phyloP scores from a whole-genome alignment of 148 eudicot species.

The Rhododendron griersonianum region DNA sequence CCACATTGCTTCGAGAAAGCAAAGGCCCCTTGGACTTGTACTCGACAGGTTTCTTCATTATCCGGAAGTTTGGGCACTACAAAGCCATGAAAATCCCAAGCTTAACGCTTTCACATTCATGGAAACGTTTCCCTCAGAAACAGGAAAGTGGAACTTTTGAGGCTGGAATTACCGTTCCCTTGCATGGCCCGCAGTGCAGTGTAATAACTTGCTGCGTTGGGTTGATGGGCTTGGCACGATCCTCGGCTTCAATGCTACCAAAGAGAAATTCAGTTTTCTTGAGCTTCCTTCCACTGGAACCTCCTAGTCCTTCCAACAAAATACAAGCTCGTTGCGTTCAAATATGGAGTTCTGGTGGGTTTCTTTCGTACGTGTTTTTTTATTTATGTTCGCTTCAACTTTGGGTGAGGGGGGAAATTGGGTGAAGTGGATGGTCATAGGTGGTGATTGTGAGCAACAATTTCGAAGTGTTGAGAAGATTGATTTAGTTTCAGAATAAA shows the following conservation, averaged over 20 bases:
- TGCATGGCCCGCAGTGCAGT: not conserved
- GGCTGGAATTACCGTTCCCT: not conserved
- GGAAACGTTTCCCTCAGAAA: not conserved
- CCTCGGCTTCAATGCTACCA: not conserved
- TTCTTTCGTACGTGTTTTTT: not conserved
- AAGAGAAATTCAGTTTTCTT: not conserved
- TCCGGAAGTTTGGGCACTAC: not conserved
- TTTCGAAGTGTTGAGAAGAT: not conserved
- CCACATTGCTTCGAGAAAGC: not conserved
- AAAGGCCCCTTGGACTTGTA: not conserved
- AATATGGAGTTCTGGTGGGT: not conserved
- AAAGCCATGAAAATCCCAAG: not conserved
- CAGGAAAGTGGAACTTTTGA: slow-evolving; percentile 7
- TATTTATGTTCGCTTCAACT: not conserved
- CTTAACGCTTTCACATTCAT: not conserved
- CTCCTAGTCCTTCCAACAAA: no score
- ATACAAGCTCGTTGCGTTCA: not conserved
- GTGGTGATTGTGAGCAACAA: not conserved
- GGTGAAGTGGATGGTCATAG: not conserved
- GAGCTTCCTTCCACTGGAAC: not conserved
- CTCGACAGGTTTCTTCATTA: not conserved
- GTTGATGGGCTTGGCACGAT: not conserved
- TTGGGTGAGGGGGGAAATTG: not conserved
- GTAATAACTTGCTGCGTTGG: not conserved
- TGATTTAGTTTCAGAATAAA: not conserved